These are phyloP conservation scores for Aureobasidium melanogenum DNA, from an alignment of 2,329 filamentous ascomycete species.

Conservation along the genomic window DNA sequence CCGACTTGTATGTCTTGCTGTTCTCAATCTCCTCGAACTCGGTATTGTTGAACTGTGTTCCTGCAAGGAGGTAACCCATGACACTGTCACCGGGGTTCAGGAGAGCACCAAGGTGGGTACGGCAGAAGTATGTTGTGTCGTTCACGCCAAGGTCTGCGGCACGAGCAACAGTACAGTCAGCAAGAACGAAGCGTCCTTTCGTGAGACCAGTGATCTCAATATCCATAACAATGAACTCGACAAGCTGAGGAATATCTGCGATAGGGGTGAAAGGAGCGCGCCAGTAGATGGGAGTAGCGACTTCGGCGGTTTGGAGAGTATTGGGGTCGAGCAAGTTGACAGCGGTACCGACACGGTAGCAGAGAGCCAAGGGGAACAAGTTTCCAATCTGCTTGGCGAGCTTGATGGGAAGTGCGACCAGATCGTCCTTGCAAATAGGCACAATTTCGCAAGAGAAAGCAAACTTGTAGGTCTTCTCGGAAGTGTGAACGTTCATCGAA, in stretches of 20 bases:
- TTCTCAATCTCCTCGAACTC: constrained; percentile 76
- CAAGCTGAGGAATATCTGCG: constrained; percentile 73
- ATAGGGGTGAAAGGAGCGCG: constrained; percentile 75
- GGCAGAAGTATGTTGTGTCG: constrained; percentile 77
- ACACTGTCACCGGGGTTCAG: constrained; percentile 85
- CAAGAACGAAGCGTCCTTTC: constrained; percentile 74
- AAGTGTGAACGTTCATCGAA: constrained; percentile 85
- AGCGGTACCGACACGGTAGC: constrained; percentile 79
- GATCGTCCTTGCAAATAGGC: constrained; percentile 93
- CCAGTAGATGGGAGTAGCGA: constrained; percentile 82
- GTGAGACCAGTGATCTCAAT: constrained; percentile 64
- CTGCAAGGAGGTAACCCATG: constrained; percentile 85
- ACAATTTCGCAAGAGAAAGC: constrained; percentile 82
- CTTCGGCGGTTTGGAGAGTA: constrained; percentile 83
- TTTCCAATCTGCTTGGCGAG: constrained; percentile 82
- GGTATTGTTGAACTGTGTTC: constrained; percentile 85
- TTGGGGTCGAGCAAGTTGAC: constrained; percentile 84
- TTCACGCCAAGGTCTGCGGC: constrained; percentile 81
- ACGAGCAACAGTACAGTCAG: constrained; percentile 80
- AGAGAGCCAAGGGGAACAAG: constrained; percentile 77
- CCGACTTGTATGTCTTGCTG: constrained; percentile 64
- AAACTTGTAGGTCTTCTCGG: constrained; percentile 89
- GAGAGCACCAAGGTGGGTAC: constrained; percentile 81
- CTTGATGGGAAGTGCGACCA: constrained; percentile 86
- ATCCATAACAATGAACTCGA: constrained; percentile 92